phyloP scores from a whole-genome alignment of 163 green algal genomes.

The Volvox carteri region DNA sequence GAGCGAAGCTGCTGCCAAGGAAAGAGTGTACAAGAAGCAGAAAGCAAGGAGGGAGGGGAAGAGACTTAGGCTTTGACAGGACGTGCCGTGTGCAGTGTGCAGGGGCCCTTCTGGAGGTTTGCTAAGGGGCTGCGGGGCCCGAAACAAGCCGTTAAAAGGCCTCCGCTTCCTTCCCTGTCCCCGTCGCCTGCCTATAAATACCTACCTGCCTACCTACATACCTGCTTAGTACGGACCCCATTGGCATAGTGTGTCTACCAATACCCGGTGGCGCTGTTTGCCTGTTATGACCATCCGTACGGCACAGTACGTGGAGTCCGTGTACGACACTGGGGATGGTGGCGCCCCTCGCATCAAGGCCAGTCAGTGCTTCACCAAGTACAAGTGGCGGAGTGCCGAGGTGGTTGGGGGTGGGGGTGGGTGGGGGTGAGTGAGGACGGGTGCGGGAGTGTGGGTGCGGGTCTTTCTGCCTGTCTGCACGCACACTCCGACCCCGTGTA shows the following conservation, averaged over 20 bases:
- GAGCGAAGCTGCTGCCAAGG: too few relatives aligned
- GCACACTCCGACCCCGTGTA: too few relatives aligned
- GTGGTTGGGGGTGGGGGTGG: neutral
- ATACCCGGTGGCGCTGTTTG: neutral
- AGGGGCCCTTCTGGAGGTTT: too few relatives aligned
- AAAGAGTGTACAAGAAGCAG: too few relatives aligned
- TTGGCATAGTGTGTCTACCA: neutral
- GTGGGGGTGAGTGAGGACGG: neutral
- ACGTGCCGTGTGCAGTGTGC: too few relatives aligned
- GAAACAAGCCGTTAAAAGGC: too few relatives aligned
- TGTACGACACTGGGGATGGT: slow-evolving; percentile 30
- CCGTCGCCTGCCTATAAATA: too few relatives aligned
- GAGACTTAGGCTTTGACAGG: too few relatives aligned
- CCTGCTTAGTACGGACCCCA: neutral
- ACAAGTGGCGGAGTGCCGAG: slow-evolving; percentile 72
- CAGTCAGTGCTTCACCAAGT: slow-evolving; percentile 92
- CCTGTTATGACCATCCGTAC: neutral
- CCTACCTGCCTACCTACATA: too few relatives aligned
- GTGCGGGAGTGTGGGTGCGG: neutral
- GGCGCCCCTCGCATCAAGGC: slow-evolving; percentile 76
- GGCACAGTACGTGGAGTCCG: slow-evolving; percentile 35
- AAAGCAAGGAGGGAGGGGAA: too few relatives aligned
- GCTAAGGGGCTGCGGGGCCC: too few relatives aligned
- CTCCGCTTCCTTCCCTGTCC: too few relatives aligned
- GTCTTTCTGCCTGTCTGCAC: neutral